Conservation (phyloP, 2,329 filamentous ascomycete species). For the Trichocomaceae sp. region DNA sequence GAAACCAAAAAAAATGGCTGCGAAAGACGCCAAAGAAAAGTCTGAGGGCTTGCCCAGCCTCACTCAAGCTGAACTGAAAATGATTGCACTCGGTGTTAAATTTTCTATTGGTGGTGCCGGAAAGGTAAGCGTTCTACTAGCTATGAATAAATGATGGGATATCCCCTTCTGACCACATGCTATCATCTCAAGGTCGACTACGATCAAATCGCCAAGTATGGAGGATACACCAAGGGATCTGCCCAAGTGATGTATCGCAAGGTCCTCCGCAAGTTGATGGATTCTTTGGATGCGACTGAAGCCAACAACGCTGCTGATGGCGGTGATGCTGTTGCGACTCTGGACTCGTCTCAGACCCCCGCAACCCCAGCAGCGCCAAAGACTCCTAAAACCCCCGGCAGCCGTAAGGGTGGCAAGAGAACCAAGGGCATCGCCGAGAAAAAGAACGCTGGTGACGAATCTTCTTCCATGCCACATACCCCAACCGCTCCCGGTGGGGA, state of each 20-base stretch:
- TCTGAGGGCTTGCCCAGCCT: not conserved
- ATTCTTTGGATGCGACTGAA: not conserved
- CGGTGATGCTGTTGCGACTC: too few species aligned
- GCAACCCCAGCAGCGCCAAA: not conserved
- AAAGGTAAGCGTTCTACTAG: conserved; percentile 4
- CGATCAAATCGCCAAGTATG: conserved; percentile 29
- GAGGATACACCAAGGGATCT: conserved; percentile 29
- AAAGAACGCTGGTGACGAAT: not conserved
- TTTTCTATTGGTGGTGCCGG: not conserved
- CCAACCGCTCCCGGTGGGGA: not conserved
- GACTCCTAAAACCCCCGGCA: not conserved
- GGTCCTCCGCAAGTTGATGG: conserved; percentile 33
- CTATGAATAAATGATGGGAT: not conserved
- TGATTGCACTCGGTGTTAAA: conserved; percentile 11
- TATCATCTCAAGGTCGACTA: conserved; percentile 31
- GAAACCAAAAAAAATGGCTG: not conserved
- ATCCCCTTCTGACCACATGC: not conserved
- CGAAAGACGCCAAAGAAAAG: conserved; percentile 4
- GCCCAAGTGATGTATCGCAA: conserved; percentile 31
- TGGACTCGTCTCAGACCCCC: not conserved
- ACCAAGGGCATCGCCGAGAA: conserved; percentile 18
- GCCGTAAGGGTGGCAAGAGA: conserved; percentile 14
- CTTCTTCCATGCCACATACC: not conserved
- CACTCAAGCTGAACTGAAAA: conserved; percentile 8
- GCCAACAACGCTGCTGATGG: not conserved